These are phyloP conservation scores for Colletotrichum tropicicola DNA, from an alignment of 2,329 filamentous ascomycete genomes.

Conservation along the genomic window DNA sequence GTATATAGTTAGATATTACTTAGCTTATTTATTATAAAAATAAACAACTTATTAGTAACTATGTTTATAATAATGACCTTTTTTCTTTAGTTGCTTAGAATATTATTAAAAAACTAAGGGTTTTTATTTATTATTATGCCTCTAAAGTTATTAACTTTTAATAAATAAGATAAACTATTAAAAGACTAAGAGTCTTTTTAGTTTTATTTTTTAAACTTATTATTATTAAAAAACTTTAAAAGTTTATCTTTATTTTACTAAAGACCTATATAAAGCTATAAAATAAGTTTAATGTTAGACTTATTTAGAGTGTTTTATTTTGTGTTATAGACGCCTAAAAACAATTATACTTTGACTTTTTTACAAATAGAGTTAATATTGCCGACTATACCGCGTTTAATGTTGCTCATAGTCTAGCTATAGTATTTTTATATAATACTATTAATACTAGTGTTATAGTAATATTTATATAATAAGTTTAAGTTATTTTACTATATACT, in stretches of 20 bases:
- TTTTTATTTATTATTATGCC: conserved; percentile 10
- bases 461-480: conserved; percentile 32
- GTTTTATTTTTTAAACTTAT: conserved; percentile 35
- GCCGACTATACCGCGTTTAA: conserved; percentile 33
- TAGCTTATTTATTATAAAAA: conserved; percentile 34
- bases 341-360: conserved; percentile 35
- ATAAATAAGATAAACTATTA: neutral
- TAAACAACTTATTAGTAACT: conserved; percentile 31
- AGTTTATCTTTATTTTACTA: conserved; percentile 32
- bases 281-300: neutral
- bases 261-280: conserved; percentile 22
- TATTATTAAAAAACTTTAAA: conserved; percentile 35
- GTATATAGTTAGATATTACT: conserved; percentile 34
- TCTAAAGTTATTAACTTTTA: conserved; percentile 15
- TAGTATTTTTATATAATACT: conserved; percentile 33
- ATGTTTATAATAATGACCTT: conserved; percentile 32
- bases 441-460: conserved; percentile 33
- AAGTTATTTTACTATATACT: conserved; percentile 34
- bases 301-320: conserved; percentile 13
- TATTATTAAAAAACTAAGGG: conserved; percentile 32
- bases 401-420: conserved; percentile 1
- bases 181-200: neutral
- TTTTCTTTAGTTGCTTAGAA: conserved; percentile 35
- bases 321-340: conserved; percentile 33
- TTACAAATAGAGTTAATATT: conserved; percentile 33